These are phyloP conservation scores for Naematelia encephala DNA, from an alignment of 768 basidiomycete species.

Conservation along the genomic window DNA sequence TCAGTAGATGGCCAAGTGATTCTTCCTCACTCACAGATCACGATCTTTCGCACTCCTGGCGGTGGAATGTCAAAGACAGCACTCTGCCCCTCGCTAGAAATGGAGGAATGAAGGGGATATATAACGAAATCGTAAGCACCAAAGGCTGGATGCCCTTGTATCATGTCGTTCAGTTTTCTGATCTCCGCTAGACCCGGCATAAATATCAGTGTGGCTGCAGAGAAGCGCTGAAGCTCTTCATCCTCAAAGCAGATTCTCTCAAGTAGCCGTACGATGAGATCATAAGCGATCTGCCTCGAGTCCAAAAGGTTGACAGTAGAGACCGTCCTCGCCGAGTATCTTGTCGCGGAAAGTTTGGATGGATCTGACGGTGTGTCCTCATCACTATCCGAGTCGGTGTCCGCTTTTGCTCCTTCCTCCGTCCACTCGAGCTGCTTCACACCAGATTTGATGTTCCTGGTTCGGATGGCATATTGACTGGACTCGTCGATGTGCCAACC, in stretches of 20 bases:
- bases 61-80: constrained; percentile 88
- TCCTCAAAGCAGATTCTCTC: constrained; percentile 78
- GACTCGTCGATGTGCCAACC: constrained; percentile 72
- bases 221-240: constrained; percentile 57
- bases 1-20: background rate
- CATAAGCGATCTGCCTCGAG: constrained; percentile 83
- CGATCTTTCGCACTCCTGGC: constrained; percentile 78
- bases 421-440: constrained; percentile 72
- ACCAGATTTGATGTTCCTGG: constrained; percentile 50
- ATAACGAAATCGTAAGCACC: constrained; percentile 67
- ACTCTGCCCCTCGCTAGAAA: constrained; percentile 85
- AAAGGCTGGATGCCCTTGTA: constrained; percentile 72
- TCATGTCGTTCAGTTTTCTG: constrained; percentile 74
- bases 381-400: constrained; percentile 63
- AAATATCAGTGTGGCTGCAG: constrained; percentile 81
- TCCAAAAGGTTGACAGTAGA: constrained; percentile 80
- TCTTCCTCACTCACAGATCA: constrained; percentile 69
- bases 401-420: constrained; percentile 61
- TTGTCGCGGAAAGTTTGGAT: constrained; percentile 46
- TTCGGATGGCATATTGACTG: constrained; percentile 64
- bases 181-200: constrained; percentile 95
- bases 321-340: constrained; percentile 72
- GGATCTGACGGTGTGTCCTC: constrained; percentile 45
- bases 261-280: constrained; percentile 77
- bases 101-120: constrained; percentile 84